Percentiles rank a stretch among this genome's conserved stretches.
These are phyloP conservation scores for Protea cynaroides DNA, from an alignment of 164 flowering plant genomes.

Conservation along the genomic window DNA sequence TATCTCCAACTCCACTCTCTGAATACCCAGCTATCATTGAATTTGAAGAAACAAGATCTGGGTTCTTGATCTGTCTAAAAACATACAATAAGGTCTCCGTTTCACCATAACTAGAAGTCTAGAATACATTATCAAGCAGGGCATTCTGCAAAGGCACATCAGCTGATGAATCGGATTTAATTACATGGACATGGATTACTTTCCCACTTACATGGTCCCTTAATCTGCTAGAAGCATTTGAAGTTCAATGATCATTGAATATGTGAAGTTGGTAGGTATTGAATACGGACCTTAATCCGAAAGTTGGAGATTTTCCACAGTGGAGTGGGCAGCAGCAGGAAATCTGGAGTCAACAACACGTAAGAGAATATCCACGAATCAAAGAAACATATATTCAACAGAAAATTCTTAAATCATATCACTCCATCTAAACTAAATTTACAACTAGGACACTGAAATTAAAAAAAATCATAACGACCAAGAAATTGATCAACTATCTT, in stretches of 20 bases:
- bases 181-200: conserved; percentile 51
- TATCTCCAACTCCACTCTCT: conserved; percentile 45
- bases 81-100: conserved; percentile 31
- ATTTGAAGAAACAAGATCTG: conserved; percentile 80
- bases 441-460: too few relatives aligned
- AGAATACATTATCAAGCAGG: conserved; percentile 72
- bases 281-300: conserved; percentile 33
- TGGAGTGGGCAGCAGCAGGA: neutral
- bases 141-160: conserved; percentile 74
- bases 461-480: too few relatives aligned
- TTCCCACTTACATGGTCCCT: conserved; percentile 36
- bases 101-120: conserved; percentile 55
- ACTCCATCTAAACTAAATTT: too few relatives aligned
- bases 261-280: conserved; percentile 54
- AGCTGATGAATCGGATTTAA: conserved; percentile 25
- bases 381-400: conserved; percentile 5
- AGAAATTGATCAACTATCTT: too few relatives aligned
- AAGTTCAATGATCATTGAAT: conserved; percentile 58
- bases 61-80: conserved; percentile 41
- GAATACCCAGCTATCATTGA: conserved; percentile 63
- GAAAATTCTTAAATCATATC: too few relatives aligned
- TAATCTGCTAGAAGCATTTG: conserved; percentile 52
- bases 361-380: too few relatives aligned
- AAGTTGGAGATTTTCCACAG: conserved; percentile 34
- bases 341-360: too few relatives aligned